A percentile compares a stretch with the other conserved stretches of the same genome.
These are phyloP conservation scores for Westerdykella aurantiaca DNA, from an alignment of 2,329 filamentous ascomycete species.

Conservation along the genomic window DNA sequence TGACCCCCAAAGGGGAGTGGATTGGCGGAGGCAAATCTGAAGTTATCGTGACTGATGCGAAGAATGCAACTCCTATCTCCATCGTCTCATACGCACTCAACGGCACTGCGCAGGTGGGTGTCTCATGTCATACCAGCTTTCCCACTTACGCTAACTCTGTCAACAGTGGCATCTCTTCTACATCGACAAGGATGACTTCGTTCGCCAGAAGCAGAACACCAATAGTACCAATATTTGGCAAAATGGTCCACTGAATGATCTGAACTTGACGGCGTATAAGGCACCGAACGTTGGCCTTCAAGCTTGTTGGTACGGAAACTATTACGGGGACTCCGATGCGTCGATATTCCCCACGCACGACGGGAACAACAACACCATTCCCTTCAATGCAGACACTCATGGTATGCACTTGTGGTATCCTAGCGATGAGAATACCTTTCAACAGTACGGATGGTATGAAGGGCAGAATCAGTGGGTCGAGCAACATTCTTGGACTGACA, in stretches of 20 bases:
- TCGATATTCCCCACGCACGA: slow-evolving; percentile 31
- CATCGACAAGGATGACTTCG: slow-evolving; percentile 35
- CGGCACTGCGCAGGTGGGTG: slow-evolving; percentile 32
- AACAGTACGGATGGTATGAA: slow-evolving; percentile 40
- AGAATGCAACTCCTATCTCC: slow-evolving; percentile 41
- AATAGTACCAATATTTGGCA: slow-evolving; percentile 39
- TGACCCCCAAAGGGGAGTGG: slow-evolving; percentile 34
- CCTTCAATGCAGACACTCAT: slow-evolving; percentile 18
- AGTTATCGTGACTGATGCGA: slow-evolving; percentile 40
- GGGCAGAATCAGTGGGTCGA: slow-evolving; percentile 34
- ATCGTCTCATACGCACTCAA: slow-evolving; percentile 40
- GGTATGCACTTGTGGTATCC: slow-evolving; percentile 46
- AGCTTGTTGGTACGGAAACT: slow-evolving; percentile 71
- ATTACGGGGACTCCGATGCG: slow-evolving; percentile 38
- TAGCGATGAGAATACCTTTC: slow-evolving; percentile 35
- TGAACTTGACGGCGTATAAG: slow-evolving; percentile 81
- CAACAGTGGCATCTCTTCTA: slow-evolving; percentile 40
- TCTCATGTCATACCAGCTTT: background rate
- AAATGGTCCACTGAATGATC: slow-evolving; percentile 52
- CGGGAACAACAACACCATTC: slow-evolving; percentile 19
- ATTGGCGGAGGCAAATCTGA: slow-evolving; percentile 35
- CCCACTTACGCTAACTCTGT: background rate
- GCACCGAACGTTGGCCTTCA: slow-evolving; percentile 84
- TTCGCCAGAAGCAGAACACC: slow-evolving; percentile 37
- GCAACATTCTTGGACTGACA: slow-evolving; percentile 34